Percentiles rank a stretch among this genome's conserved stretches.
phyloP scores from a whole-genome alignment of 352 stramenopile species.

The Pythium aquatile region DNA sequence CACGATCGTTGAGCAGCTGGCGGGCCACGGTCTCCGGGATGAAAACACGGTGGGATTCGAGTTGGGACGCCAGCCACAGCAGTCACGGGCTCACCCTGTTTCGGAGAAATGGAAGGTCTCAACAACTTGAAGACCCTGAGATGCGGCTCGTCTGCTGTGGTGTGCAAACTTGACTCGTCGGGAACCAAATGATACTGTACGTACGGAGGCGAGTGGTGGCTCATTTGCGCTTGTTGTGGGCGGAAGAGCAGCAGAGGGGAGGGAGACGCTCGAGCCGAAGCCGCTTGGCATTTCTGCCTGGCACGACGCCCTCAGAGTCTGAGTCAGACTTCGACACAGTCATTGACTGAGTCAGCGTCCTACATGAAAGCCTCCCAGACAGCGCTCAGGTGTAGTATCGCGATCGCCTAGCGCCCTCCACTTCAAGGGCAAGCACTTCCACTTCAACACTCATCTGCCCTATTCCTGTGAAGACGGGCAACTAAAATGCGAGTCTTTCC shows the following conservation, averaged over 20 bases:
- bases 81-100: not conserved
- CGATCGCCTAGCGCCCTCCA: too few relatives aligned
- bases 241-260: too few relatives aligned
- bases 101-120: not conserved
- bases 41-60: not conserved
- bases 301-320: too few relatives aligned
- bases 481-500: not conserved
- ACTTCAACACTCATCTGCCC: not conserved
- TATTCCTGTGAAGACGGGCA: not conserved
- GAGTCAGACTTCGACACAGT: too few relatives aligned
- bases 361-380: too few relatives aligned
- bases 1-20: not conserved
- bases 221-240: not conserved
- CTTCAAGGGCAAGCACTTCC: not conserved
- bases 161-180: not conserved
- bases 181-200: not conserved
- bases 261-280: too few relatives aligned
- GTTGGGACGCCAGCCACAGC: too few relatives aligned
- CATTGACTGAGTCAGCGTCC: too few relatives aligned
- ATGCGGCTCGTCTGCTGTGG: not conserved
- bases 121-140: not conserved
- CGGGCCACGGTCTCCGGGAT: not conserved
- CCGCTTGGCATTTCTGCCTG: too few relatives aligned
- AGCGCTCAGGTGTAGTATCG: too few relatives aligned
- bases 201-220: too few relatives aligned